Percentiles rank a stretch among this genome's conserved stretches.
These are phyloP conservation scores for Rossbeevera mucosa DNA, from an alignment of 768 basidiomycete species.

Conservation along the genomic window DNA sequence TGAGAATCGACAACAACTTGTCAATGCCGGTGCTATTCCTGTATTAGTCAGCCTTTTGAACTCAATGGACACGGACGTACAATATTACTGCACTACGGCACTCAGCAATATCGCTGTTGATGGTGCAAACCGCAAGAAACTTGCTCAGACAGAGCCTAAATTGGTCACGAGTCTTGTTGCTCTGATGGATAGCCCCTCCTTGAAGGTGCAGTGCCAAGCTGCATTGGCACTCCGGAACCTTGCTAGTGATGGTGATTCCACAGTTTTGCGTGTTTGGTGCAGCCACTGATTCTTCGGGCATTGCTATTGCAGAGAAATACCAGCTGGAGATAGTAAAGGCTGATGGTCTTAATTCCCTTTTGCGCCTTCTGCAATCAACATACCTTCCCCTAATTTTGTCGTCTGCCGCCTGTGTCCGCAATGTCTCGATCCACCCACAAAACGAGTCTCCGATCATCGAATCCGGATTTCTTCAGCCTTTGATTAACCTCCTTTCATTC, in stretches of 20 bases:
- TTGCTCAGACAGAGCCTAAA: slow-evolving; percentile 91
- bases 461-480: slow-evolving; percentile 91
- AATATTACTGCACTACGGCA: slow-evolving; percentile 99
- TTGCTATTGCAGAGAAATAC: slow-evolving; percentile 74
- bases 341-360: slow-evolving; percentile 85
- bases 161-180: slow-evolving; percentile 89
- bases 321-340: slow-evolving; percentile 97
- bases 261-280: slow-evolving; percentile 14
- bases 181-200: slow-evolving; percentile 94
- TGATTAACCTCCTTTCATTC: slow-evolving; percentile 94
- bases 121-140: slow-evolving; percentile 89
- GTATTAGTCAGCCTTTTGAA: slow-evolving; percentile 93
- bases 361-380: slow-evolving; percentile 92
- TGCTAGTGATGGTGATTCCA: slow-evolving; percentile 79
- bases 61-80: slow-evolving; percentile 97
- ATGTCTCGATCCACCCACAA: slow-evolving; percentile 96
- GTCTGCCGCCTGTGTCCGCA: slow-evolving; percentile 96
- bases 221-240: slow-evolving; percentile 94
- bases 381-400: slow-evolving; percentile 98
- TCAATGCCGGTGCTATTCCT: slow-evolving; percentile 97
- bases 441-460: slow-evolving; percentile 99
- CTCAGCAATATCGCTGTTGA: slow-evolving; percentile 98
- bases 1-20: slow-evolving; percentile 97
- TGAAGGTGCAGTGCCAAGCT: slow-evolving; percentile 99
- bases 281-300: slow-evolving; percentile 1